These are phyloP conservation scores for Thymus mandschuricus DNA, from an alignment of 257 asterid species.

Conservation along the genomic window DNA sequence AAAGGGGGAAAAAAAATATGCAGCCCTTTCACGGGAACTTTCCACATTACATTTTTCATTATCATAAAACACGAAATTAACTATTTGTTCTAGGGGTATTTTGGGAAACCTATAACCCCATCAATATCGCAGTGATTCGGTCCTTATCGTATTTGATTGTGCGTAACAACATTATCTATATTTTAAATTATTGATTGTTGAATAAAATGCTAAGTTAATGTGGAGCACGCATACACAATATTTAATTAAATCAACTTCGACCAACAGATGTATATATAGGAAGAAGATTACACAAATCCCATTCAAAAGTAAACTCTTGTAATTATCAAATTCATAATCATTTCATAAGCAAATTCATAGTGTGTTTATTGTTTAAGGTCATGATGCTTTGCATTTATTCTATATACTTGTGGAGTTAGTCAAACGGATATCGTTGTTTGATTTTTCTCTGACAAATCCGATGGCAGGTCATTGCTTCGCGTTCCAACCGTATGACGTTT, in stretches of 20 bases:
- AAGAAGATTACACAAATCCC: no score
- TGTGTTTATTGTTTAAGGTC: not conserved
- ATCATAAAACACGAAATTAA: no score
- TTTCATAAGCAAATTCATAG: not conserved
- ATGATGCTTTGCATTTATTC: not conserved
- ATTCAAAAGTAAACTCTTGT: not conserved
- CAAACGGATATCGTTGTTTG: not conserved
- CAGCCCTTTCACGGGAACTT: no score
- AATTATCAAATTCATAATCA: not conserved
- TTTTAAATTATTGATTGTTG: not conserved
- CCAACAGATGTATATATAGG: no score
- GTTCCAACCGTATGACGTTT: no score
- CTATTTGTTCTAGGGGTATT: not conserved
- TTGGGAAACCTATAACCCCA: not conserved
- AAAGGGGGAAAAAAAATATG: no score
- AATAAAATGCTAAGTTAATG: not conserved
- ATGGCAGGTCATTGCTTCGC: no score
- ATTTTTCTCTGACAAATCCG: not conserved
- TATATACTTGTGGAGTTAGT: conserved; percentile 10
- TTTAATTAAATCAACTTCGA: not conserved
- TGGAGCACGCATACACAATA: conserved; percentile 17
- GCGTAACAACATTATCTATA: not conserved
- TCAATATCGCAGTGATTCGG: not conserved
- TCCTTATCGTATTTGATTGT: not conserved
- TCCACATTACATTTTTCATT: no score